Evolutionary conservation across 805 yeast genomes (phyloP).

Genomic region (Ogataea ganodermae): DNA sequence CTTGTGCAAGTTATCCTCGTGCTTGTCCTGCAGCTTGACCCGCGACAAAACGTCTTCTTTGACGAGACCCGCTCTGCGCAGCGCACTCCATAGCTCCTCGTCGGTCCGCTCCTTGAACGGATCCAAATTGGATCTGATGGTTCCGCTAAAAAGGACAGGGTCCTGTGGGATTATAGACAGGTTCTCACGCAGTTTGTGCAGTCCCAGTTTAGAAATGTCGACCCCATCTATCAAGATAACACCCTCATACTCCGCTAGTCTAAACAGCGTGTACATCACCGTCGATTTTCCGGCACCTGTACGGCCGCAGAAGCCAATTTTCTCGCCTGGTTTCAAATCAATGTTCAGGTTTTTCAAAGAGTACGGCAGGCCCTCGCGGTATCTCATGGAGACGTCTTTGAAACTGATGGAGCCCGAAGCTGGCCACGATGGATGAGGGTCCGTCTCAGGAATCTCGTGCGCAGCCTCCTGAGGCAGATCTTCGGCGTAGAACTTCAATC

Average conservation of each 20-base stretch:
- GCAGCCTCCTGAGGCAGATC: constrained; percentile 68
- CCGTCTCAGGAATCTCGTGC: constrained; percentile 44
- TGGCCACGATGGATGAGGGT: constrained; percentile 54
- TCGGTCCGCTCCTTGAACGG: constrained; percentile 67
- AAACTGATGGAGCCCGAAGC: constrained; percentile 47
- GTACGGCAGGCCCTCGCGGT: constrained; percentile 62
- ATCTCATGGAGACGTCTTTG: constrained; percentile 50
- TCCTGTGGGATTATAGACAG: constrained; percentile 88
- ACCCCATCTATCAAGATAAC: constrained; percentile 72
- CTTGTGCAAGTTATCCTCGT: constrained; percentile 44
- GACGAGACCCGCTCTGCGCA: constrained; percentile 58
- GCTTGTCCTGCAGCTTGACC: constrained; percentile 36
- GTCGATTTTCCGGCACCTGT: constrained; percentile 85
- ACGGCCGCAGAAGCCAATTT: constrained; percentile 83
- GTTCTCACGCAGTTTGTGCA: constrained; percentile 67
- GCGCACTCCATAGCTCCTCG: constrained; percentile 57
- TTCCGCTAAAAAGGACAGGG: constrained; percentile 81
- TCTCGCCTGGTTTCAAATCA: constrained; percentile 55
- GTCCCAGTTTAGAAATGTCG: constrained; percentile 64
- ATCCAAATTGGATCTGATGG: constrained; percentile 74
- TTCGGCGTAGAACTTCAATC: constrained; percentile 64
- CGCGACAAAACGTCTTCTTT: constrained; percentile 39
- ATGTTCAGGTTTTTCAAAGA: constrained; percentile 50
- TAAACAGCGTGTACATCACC: constrained; percentile 60
- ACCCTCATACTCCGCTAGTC: constrained; percentile 55